Evolutionary conservation across 306 rosid species (phyloP).

Genomic region (Ziziphus jujuba): DNA sequence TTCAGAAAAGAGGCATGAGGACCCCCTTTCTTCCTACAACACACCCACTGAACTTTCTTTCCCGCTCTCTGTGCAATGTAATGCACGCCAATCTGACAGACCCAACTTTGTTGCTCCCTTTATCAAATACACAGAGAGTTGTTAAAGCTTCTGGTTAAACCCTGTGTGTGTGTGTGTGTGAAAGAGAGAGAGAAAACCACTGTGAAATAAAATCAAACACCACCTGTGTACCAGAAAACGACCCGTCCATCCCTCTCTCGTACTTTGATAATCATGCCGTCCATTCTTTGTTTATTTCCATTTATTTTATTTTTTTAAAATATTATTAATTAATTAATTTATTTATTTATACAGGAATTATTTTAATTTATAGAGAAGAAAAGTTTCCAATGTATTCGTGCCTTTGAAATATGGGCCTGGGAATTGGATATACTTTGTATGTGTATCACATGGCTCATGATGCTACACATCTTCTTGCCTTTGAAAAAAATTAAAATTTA

Average conservation of each 20-base stretch:
- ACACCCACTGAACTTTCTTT: neutral
- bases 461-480: too few species aligned
- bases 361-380: too few species aligned
- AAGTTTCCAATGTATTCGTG: neutral
- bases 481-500: too few species aligned
- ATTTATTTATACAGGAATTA: neutral
- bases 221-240: slow-evolving; percentile 29
- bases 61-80: slow-evolving; percentile 16
- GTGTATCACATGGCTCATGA: too few species aligned
- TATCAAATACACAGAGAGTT: slow-evolving; percentile 8
- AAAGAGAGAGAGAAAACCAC: slow-evolving; percentile 8
- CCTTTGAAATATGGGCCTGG: neutral
- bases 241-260: slow-evolving; percentile 26
- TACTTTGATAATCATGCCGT: slow-evolving; percentile 18
- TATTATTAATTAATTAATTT: neutral
- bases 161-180: slow-evolving; percentile 2
- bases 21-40: slow-evolving; percentile 18
- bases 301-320: neutral
- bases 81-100: slow-evolving; percentile 64
- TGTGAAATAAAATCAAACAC: neutral
- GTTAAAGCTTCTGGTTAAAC: slow-evolving; percentile 11
- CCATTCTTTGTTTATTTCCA: neutral
- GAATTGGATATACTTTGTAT: too few species aligned
- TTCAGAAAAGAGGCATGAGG: slow-evolving; percentile 26
- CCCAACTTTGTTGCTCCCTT: slow-evolving; percentile 48